A percentile compares a stretch with the other conserved stretches of the same genome.
These are phyloP conservation scores for Biscutella auriculata DNA, from an alignment of 441 rosid species.

Conservation along the genomic window DNA sequence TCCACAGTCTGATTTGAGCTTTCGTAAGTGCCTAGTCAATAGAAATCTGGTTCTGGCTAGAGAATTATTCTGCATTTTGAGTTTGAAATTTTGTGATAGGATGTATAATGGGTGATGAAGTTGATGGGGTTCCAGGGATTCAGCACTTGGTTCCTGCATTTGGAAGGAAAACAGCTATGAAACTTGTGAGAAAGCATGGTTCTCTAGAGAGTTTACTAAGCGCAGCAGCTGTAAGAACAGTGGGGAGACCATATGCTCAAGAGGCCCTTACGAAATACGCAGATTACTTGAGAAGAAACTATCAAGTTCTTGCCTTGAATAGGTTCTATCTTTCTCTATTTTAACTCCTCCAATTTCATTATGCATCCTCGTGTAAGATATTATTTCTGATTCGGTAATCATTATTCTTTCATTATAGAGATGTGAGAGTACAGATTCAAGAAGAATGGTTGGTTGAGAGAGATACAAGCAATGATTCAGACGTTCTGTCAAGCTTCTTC, in stretches of 20 bases:
- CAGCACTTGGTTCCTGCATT: conserved; percentile 71
- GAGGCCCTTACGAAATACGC: conserved; percentile 76
- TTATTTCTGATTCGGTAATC: conserved; percentile 8
- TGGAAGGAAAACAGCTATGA: conserved; percentile 73
- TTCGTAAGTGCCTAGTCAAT: conserved; percentile 39
- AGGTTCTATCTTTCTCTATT: conserved; percentile 29
- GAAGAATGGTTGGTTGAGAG: conserved; percentile 70
- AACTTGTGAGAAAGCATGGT: conserved; percentile 74
- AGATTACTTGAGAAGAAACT: conserved; percentile 70
- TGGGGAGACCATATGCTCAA: conserved; percentile 68
- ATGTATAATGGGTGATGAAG: conserved; percentile 80
- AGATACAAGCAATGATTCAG: conserved; percentile 47
- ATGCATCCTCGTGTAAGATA: background rate
- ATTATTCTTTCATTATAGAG: conserved; percentile 32
- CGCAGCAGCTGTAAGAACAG: conserved; percentile 73
- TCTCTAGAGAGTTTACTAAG: conserved; percentile 65
- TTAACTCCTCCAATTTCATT: background rate
- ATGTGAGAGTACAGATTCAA: conserved; percentile 53
- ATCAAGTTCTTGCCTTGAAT: conserved; percentile 68
- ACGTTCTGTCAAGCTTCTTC: conserved; percentile 34
- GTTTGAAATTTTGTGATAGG: conserved; percentile 30
- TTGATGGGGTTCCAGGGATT: conserved; percentile 85
- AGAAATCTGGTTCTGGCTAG: background rate
- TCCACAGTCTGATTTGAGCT: conserved; percentile 78
- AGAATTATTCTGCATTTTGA: background rate